Evolutionary conservation across 108 stramenopile genomes (phyloP), one percentile per base, ranked within the genome.

Genomic region (Nitzschia putrida): DNA sequence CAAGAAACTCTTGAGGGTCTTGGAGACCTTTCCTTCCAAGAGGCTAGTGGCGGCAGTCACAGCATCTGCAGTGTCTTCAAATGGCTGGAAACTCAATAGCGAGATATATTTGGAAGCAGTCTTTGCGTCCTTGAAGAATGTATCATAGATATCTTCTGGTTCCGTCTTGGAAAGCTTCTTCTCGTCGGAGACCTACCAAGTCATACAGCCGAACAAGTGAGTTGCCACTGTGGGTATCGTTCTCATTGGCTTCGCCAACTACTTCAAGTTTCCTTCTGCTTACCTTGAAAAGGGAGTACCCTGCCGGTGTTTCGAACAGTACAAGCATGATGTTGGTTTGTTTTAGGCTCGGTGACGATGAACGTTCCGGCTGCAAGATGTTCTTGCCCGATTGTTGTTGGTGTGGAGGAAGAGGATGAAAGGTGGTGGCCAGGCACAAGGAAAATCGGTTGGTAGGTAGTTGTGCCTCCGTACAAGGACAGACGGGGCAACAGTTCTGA

Each of bases 251-350:
- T 5, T n/a, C n/a, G 60, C 23, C 38, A 22, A 11, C 12, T 7
- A n/a, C 10, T 37, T 23, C 41, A 43, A 2, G 14, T 61, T 22
- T 45, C 34, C 40, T 7, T 7, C n/a, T 59, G 59, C 88, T 67
- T 68, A 98, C 95, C 89, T 99, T 98, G 81, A 99, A 99, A 12
- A 99, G 81, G 53, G 98, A 98, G 73, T 97, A 98, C 7, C 99
- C 99, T 47, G 96, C 98, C 10, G 98, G 95, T 26, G 99, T 98
- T 76, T 99, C 99, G 64, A 99, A 99, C 24, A 99, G 83, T 14
- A 99, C 94, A 66, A 98, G 85, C 99, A 99, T 99, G 70, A 38
- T 81, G n/a, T 34, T 34, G 29, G 1, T 34, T 34, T 34, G 29
- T 34, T 34, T 4, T 34, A 34, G 29, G 29, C 29, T 34, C 29